phyloP scores from a whole-genome alignment of 176 grass and related monocot genomes.

The Canna indica region DNA sequence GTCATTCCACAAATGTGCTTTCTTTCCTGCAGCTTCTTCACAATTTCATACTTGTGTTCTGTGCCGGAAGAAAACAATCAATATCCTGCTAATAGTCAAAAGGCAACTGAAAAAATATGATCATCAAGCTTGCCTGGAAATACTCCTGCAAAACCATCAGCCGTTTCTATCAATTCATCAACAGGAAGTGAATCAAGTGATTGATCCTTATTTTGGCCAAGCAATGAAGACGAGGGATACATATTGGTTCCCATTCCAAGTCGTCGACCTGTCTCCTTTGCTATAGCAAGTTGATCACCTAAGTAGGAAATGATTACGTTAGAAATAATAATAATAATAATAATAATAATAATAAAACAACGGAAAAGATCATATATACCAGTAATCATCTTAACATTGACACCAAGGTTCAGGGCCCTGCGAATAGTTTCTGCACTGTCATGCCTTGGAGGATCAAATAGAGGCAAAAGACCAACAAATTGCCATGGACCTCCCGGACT shows the following conservation, averaged over 20 bases:
- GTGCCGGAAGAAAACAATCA: not conserved
- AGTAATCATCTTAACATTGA: conserved; percentile 24
- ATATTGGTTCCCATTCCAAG: conserved; percentile 25
- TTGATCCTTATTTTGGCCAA: conserved; percentile 18
- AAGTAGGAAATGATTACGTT: not conserved
- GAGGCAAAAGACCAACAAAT: conserved; percentile 16
- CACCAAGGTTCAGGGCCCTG: conserved; percentile 18
- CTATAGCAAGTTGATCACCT: conserved; percentile 24
- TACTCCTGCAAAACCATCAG: conserved; percentile 18
- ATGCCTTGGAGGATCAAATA: conserved; percentile 20
- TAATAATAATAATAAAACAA: not conserved
- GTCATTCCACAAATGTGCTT: conserved; percentile 27
- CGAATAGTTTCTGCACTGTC: conserved; percentile 23
- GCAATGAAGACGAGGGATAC: conserved; percentile 21
- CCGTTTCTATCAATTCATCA: conserved; percentile 19
- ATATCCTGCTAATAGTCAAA: not conserved
- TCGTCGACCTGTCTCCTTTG: conserved; percentile 20
- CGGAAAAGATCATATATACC: not conserved
- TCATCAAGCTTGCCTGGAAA: conserved; percentile 13
- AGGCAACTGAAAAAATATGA: not conserved
- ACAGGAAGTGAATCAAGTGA: conserved; percentile 13
- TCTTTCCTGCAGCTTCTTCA: conserved; percentile 16
- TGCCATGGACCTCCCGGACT: conserved; percentile 12
- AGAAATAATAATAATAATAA: not conserved
- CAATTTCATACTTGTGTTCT: conserved; percentile 24